phyloP scores from a whole-genome alignment of 2,329 filamentous ascomycete genomes.

The Ophiostoma sp. region DNA sequence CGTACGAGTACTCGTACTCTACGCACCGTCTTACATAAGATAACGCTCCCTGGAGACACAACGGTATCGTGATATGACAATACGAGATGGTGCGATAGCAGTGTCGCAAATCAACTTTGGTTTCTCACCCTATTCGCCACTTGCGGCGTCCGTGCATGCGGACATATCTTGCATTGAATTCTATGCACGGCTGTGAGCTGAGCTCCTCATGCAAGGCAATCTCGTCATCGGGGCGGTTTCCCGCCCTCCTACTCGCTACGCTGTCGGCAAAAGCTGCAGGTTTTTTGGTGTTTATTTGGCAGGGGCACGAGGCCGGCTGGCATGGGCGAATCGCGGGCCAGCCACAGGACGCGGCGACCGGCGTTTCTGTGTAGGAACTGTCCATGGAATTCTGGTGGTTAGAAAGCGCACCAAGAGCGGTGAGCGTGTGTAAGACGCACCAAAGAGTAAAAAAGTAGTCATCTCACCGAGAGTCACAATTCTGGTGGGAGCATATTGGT shows the following conservation, averaged over 20 bases:
- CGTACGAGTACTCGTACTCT: background rate
- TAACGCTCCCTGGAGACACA: background rate
- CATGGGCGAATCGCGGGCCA: background rate
- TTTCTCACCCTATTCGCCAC: background rate
- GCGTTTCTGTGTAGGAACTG: background rate
- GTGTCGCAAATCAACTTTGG: background rate
- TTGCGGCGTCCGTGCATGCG: background rate
- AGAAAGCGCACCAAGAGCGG: too few relatives aligned
- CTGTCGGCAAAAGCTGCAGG: constrained; percentile 2
- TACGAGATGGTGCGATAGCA: background rate
- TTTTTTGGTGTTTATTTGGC: background rate
- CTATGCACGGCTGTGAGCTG: background rate
- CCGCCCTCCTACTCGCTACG: constrained; percentile 16
- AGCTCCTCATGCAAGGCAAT: constrained; percentile 20
- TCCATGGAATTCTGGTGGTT: too few relatives aligned
- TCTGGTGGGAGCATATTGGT: too few relatives aligned
- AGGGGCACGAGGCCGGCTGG: constrained; percentile 7
- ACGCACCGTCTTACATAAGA: constrained; percentile 5
- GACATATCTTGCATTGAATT: background rate
- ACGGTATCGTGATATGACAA: too few relatives aligned
- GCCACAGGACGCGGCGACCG: background rate
- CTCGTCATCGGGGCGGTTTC: constrained; percentile 18
- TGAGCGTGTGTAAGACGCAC: too few relatives aligned
- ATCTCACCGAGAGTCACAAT: too few relatives aligned
- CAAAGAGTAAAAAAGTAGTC: too few relatives aligned